Base-by-base conservation (phyloP, 2,329 filamentous ascomycete genomes). In the Aspergillus fischeri region DNA sequence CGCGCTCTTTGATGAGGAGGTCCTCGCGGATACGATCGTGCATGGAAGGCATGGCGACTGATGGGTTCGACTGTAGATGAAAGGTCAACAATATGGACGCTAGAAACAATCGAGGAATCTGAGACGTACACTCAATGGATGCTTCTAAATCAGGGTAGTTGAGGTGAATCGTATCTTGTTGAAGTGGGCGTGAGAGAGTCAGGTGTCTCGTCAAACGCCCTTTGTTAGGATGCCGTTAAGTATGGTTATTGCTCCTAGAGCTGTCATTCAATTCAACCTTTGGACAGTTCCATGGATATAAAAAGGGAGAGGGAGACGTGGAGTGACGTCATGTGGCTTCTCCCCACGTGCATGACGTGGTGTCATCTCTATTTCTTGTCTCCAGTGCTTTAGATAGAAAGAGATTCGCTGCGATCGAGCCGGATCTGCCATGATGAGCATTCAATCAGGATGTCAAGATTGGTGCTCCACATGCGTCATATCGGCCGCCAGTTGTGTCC, bases 1-100 rank as follows among this genome's bases (percentile, higher is more conserved):
- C 66, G n/a, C 67, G 71, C 56, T 74, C 71, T 54, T 72, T 71
- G 56, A 63, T 59, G 51, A 71, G 60, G 51, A 75, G 63, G 50
- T 74, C 71, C 14, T 73, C 61, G 44, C 69, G 68, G 60, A 74
- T 75, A 14, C 71, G 70, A 24, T 74, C 70, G 66, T 74, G 69
- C 49, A 75, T 74, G 35, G 66, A 59, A 29, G 71, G 66, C 72
- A 75, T 75, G 52, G 44, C 60, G 42, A 24, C 9, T 20, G 42
- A 45, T 24, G 20, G 41, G 17, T 1, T 45, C 11, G 20, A 24
- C 42, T 45, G 42, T 6, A 35, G 42, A 11, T 21, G 3, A 24
- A 45, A 4, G 21, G 21, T 45, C 21, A 45, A 17, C 20, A 11
- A 21, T 45, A 24, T 10, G 17, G 20, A 24, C 8, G 8, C 4